Evolutionary conservation across 169 alveolate genomes (phyloP), one percentile per base, ranked within the genome.

Genomic region (Plasmodium billcollinsi): DNA sequence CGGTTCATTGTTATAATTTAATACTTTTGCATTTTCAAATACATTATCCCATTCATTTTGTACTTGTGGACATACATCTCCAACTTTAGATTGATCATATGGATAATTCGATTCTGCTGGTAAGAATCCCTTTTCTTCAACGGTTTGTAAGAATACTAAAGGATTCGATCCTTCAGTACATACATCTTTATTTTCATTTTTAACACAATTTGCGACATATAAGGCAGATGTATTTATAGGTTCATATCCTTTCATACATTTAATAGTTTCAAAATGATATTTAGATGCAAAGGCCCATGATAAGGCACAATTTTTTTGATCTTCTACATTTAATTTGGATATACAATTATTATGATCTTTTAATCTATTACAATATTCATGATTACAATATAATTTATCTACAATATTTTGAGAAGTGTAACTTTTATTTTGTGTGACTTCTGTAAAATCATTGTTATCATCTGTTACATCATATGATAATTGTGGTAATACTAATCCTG

Each of bases 251-350:
- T 43, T 66, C 74, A 66, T 66, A 66, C 74, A 66, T 29, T 12
- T 66, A 54, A 88, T 66, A 45, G 88, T 74, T 69, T 88, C 93
- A 49, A 88, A 43, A 70, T 88, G 93, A 12, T 75, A 50, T 50
- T 67, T 78, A 21, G 88, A 76, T 15, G 93, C 93, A 65, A 88
- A 88, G 5, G 67, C 24, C 93, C 93, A 88, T 3, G 88, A 88
- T n/a, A 69, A 43, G 1, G 80, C 90, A 88, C 93, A 76, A 47
- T 70, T 74, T 2, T 73, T 73, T 43, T 74, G 88, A 2, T 74
- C 88, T 26, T 74, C 88, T 66, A 61, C 88, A 33, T 74, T 73
- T 14, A 74, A 61, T 15, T 61, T 74, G 4, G 88, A 74, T 18
- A 74, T 15, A 49, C 88, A 74, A 26, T 73, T 74, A 45, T 61